These are phyloP conservation scores for Bolboschoenoplectus hybrid DNA, from an alignment of 202 grass and related monocot genomes.

Conservation along the genomic window DNA sequence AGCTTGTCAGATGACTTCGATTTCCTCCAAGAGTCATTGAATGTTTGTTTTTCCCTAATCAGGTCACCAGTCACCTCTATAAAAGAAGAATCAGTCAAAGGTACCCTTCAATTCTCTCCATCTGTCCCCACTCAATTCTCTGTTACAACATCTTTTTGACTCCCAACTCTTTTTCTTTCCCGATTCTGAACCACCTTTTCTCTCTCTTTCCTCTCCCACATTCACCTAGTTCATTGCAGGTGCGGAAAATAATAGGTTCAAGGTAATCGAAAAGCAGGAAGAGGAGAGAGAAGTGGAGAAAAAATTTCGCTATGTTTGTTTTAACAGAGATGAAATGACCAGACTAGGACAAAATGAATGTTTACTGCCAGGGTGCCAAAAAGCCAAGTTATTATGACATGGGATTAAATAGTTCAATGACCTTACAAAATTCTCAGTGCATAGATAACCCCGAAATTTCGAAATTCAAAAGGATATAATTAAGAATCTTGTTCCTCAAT, in stretches of 20 bases:
- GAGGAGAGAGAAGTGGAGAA: not conserved
- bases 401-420: not conserved
- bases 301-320: not conserved
- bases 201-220: not conserved
- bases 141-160: not conserved
- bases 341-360: not conserved
- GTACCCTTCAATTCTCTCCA: not conserved
- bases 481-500: not conserved
- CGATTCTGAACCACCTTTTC: not conserved
- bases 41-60: not conserved
- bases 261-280: constrained; percentile 2
- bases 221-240: too few relatives aligned
- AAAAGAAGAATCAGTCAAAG: not conserved
- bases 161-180: not conserved
- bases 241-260: not conserved
- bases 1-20: not conserved
- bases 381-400: not conserved
- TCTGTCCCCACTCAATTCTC: not conserved
- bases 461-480: not conserved
- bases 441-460: not conserved
- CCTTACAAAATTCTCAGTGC: not conserved
- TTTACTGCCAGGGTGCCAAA: not conserved
- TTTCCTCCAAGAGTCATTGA: not conserved
- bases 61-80: not conserved
- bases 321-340: not conserved